Conservation (phyloP, 441 rosid genomes). For the Populus hybrid region DNA sequence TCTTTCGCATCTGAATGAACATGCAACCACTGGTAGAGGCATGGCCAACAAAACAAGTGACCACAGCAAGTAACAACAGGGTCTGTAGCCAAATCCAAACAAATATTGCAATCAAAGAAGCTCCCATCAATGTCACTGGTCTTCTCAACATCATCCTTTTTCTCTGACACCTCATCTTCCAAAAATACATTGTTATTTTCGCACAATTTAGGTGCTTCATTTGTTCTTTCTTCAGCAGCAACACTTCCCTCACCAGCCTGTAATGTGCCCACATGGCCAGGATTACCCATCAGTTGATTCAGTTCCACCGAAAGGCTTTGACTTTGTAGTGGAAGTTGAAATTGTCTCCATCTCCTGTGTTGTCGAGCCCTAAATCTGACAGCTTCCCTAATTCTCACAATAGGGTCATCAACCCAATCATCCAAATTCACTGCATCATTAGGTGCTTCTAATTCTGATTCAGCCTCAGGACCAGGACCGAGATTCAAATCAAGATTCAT, state of each 20-base stretch:
- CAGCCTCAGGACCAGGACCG: constrained; percentile 76
- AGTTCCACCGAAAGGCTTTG: constrained; percentile 57
- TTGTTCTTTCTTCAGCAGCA: constrained; percentile 64
- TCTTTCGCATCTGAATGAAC: constrained; percentile 77
- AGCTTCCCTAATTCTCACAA: constrained; percentile 57
- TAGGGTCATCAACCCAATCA: constrained; percentile 48
- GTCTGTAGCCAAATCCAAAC: constrained; percentile 84
- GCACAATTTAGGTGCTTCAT: constrained; percentile 58
- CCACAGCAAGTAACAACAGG: constrained; percentile 97
- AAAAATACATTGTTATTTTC: constrained; percentile 61
- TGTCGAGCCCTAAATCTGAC: constrained; percentile 49
- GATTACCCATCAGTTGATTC: constrained; percentile 50
- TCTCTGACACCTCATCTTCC: constrained; percentile 51
- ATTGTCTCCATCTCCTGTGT: constrained; percentile 58
- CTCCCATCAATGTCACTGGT: constrained; percentile 60
- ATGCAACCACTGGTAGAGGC: constrained; percentile 79
- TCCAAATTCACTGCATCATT: constrained; percentile 57
- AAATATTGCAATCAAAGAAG: constrained; percentile 87
- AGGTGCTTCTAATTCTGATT: constrained; percentile 34
- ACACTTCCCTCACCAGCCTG: constrained; percentile 94
- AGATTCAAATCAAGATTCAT: constrained; percentile 97
- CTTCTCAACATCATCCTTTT: constrained; percentile 57
- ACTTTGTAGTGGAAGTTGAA: constrained; percentile 41
- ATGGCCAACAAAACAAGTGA: constrained; percentile 94
- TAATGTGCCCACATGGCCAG: constrained; percentile 43